Evolutionary conservation across 306 rosid species (phyloP), one percentile per base, ranked within the genome.

Genomic region (Mimosa pudica): DNA sequence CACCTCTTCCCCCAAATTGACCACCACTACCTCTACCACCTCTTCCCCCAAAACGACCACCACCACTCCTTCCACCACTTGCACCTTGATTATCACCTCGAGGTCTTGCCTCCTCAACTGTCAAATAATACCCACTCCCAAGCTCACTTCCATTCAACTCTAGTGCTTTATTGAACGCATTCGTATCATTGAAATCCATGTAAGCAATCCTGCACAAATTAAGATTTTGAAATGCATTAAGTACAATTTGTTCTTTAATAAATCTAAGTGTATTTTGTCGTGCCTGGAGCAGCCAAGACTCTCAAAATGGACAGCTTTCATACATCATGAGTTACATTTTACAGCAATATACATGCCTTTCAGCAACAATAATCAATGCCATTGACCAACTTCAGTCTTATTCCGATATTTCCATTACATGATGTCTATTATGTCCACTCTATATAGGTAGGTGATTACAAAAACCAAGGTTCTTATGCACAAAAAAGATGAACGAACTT

Each of bases 41-140:
- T 0, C 87, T 67, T 1, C 77, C 63, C 20, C 60, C 60, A 54
- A 54, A 54, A 0, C 6, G 60, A 5, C 84, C 45, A 1, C 61
- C 61, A 66, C 54, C 72, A 49, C 79, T 74, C 30, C 74, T 70
- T 45, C 82, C 42, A 1, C 90, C 74, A 70, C 89, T 73, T 1
- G 87, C 68, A 4, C 82, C 83, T 30, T 18, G 81, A n/a, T 52
- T 75, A 77, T 85, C 88, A 18, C 58, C 88, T 42, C 89, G 86
- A 8, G 99, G 93, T 79, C 78, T 95, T 8, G 99, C 99, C 81
- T 93, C 98, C 20, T 95, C 93, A 2, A 95, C 94, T 0, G 81
- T 35, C 80, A 95, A 70, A 60, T 54, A 7, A 38, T 80, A 7
- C 2, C 87, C 91, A 5, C 86, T 90, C 0, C 87, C 90, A 36